Conservation (phyloP, 1,284 basidiomycete species). For the Austroboletus niveus region DNA sequence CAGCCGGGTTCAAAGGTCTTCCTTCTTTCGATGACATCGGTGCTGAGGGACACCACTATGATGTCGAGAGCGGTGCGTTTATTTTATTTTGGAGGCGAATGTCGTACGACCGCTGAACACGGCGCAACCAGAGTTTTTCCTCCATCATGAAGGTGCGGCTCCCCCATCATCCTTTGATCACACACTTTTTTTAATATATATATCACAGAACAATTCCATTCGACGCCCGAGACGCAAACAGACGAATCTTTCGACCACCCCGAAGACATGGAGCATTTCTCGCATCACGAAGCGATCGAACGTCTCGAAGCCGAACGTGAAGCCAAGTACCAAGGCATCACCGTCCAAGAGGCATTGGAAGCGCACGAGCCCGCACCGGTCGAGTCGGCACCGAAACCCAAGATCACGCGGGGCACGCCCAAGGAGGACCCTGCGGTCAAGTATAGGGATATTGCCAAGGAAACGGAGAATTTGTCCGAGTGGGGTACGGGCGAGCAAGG, state of each 20-base stretch:
- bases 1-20: conserved; percentile 74
- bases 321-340: conserved; percentile 78
- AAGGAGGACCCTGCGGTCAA: conserved; percentile 63
- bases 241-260: conserved; percentile 93
- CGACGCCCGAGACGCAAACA: conserved; percentile 94
- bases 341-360: conserved; percentile 63
- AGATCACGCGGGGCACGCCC: conserved; percentile 54
- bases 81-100: background rate
- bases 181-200: background rate
- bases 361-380: conserved; percentile 40
- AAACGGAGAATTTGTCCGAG: conserved; percentile 52
- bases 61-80: conserved; percentile 75
- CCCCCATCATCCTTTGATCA: background rate
- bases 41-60: conserved; percentile 91
- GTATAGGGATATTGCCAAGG: conserved; percentile 53
- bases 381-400: conserved; percentile 39
- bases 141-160: conserved; percentile 84
- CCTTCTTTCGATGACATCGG: conserved; percentile 90
- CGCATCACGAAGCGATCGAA: conserved; percentile 88
- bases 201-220: conserved; percentile 80
- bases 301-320: conserved; percentile 80
- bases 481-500: conserved; percentile 76
- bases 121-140: conserved; percentile 68
- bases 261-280: conserved; percentile 88
- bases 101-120: background rate